A percentile compares a stretch with the other conserved stretches of the same genome.
Conservation (phyloP, 768 basidiomycete species). For the Rhizopogon sp. region DNA sequence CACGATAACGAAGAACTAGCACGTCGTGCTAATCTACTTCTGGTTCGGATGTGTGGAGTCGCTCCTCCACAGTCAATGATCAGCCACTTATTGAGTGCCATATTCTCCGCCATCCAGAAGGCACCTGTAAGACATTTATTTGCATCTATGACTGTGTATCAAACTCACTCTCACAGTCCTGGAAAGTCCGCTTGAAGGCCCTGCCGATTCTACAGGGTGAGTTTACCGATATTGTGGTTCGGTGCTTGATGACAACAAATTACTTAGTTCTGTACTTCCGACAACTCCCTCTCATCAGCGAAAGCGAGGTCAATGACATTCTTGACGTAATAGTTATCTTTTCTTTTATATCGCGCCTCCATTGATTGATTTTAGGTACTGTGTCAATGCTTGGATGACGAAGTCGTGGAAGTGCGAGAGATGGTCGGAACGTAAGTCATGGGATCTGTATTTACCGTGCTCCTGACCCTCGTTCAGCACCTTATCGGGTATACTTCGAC, state of each 20-base stretch:
- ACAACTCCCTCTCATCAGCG: conserved; percentile 75
- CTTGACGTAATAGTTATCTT: conserved; percentile 50
- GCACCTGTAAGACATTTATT: conserved; percentile 53
- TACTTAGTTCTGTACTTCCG: conserved; percentile 79
- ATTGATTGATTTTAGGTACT: conserved; percentile 47
- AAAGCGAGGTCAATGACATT: conserved; percentile 72
- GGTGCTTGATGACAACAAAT: not conserved
- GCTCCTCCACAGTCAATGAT: conserved; percentile 70
- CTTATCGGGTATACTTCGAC: conserved; percentile 75
- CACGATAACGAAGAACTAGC: conserved; percentile 73
- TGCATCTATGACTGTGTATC: not conserved
- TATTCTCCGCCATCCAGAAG: conserved; percentile 71
- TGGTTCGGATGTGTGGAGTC: conserved; percentile 84
- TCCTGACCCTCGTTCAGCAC: conserved; percentile 41
- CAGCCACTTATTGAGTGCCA: conserved; percentile 60
- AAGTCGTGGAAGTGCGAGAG: conserved; percentile 85
- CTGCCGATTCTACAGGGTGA: conserved; percentile 77
- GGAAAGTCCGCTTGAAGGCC: conserved; percentile 83
- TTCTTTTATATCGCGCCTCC: not conserved
- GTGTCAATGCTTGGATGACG: conserved; percentile 78
- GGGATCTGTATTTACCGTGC: conserved; percentile 13
- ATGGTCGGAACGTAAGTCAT: conserved; percentile 74
- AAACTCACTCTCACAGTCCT: conserved; percentile 50
- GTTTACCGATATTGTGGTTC: conserved; percentile 4
- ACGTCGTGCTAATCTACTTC: conserved; percentile 57